Percentiles rank a stretch among this genome's conserved stretches.
Evolutionary conservation across 306 rosid genomes (phyloP).

Genomic region (Gynostemma pentaphyllum): DNA sequence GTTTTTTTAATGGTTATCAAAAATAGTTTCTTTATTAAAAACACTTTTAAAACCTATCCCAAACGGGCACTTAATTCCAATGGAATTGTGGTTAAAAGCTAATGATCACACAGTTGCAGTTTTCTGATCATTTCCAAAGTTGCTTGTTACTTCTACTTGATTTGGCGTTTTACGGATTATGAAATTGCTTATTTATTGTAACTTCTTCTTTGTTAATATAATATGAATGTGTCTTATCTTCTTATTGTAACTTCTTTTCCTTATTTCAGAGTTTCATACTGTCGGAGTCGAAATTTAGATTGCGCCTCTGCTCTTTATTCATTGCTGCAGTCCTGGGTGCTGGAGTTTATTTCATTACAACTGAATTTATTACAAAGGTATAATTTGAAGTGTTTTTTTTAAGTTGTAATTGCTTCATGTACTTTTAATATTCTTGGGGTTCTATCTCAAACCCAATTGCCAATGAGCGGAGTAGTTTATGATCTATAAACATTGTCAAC

Average conservation of each 20-base stretch:
- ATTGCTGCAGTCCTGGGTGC: constrained; percentile 37
- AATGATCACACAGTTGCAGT: not conserved
- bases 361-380: constrained; percentile 35
- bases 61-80: too few relatives aligned
- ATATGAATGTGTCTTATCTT: not conserved
- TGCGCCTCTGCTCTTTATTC: constrained; percentile 42
- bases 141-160: constrained; percentile 1
- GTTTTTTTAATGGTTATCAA: too few relatives aligned
- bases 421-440: too few relatives aligned
- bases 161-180: not conserved
- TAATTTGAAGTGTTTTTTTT: not conserved
- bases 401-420: not conserved
- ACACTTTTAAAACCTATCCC: too few relatives aligned
- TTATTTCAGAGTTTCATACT: constrained; percentile 1
- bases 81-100: not conserved
- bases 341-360: constrained; percentile 54
- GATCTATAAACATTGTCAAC: too few relatives aligned
- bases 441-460: too few relatives aligned
- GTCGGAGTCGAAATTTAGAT: constrained; percentile 49
- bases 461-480: too few relatives aligned
- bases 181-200: not conserved
- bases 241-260: not conserved
- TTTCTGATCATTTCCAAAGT: not conserved
- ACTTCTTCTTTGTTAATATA: not conserved
- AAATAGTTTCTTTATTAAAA: too few relatives aligned